Base-by-base conservation (phyloP, 768 basidiomycete genomes). In the Dendrothele bispora region DNA sequence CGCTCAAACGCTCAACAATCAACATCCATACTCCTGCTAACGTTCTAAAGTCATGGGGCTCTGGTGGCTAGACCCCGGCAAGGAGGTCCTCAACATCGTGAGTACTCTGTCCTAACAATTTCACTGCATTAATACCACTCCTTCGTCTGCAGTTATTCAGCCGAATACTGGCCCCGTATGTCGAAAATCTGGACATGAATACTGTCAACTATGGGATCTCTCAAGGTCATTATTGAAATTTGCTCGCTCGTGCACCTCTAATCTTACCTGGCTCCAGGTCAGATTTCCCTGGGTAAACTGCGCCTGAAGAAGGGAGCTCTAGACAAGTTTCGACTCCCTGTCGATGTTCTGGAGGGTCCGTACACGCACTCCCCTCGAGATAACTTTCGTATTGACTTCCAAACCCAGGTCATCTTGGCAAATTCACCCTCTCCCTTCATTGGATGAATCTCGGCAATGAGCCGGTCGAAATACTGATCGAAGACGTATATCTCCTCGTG, bases 401-500 rank as follows among this genome's bases (percentile, higher is more conserved):
- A 28, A 28, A 37, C 15, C 21, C 53, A 93, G 91, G 93, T 29
- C 81, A 91, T 66, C 75, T 95, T 39, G 93, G 93, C 25, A 89
- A 82, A 58, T 85, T 95, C 57, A 89, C 89, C 0, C 66, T 95
- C 15, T 90, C 86, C 26, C 77, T 95, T 14, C 85, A 93, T 53
- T 95, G 91, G 90, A 82, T 88, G 74, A 91, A 91, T 61, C 69
- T 95, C 39, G 85, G 86, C 32, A 92, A 86, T 61, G 86, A 88
- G 60, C 95, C 97, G 0, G 91, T 94, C 22, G 91, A 95, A 59
- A 79, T 98, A 45, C 66, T 88, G 48, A 80, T 99, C 50, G 93
- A 98, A 70, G 91, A 99, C 66, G 86, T 98, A 29, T 97, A 94
- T 65, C 81, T 99, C 18, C 84, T 99, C 45, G 93, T 95, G 15